These are phyloP conservation scores for Crithidia mellificae DNA, from an alignment of 208 protist genomes.

Conservation along the genomic window DNA sequence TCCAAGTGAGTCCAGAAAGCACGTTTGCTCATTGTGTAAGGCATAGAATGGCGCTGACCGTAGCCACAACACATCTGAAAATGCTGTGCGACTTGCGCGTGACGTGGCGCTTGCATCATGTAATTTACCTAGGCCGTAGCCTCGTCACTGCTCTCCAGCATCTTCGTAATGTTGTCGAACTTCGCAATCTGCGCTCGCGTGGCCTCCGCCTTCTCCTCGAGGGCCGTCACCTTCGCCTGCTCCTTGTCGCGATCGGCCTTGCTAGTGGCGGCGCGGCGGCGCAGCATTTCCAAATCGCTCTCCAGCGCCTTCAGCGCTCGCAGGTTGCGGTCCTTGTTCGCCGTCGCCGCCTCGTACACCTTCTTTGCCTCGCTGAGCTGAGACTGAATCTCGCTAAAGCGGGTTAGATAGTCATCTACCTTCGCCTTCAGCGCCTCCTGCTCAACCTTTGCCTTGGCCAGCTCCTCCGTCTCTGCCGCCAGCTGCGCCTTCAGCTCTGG, in stretches of 20 bases:
- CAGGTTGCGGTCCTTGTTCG: constrained; percentile 49
- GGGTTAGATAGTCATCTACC: constrained; percentile 49
- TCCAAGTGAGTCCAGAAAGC: no score
- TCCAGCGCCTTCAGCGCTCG: constrained; percentile 53
- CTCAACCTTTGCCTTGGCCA: constrained; percentile 29
- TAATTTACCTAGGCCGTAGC: not conserved
- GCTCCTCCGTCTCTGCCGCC: constrained; percentile 30
- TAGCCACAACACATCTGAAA: no score
- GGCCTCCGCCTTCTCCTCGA: constrained; percentile 51
- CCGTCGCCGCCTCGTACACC: constrained; percentile 56
- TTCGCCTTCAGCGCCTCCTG: constrained; percentile 44
- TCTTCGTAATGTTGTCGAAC: constrained; percentile 40
- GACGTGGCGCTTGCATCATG: no score
- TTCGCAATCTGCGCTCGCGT: constrained; percentile 48
- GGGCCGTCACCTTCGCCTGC: constrained; percentile 36
- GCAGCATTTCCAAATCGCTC: constrained; percentile 41
- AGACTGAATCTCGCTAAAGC: constrained; percentile 51
- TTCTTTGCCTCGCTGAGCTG: constrained; percentile 54
- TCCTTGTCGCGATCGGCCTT: constrained; percentile 58
- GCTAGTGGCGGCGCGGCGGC: constrained; percentile 43
- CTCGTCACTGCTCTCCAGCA: constrained; percentile 28
- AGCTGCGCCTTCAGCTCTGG: constrained; percentile 55
- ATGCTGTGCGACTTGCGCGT: no score
- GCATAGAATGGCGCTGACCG: no score
- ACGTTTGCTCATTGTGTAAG: no score